phyloP scores from a whole-genome alignment of 306 rosid species.

The Fagus sylvatica region DNA sequence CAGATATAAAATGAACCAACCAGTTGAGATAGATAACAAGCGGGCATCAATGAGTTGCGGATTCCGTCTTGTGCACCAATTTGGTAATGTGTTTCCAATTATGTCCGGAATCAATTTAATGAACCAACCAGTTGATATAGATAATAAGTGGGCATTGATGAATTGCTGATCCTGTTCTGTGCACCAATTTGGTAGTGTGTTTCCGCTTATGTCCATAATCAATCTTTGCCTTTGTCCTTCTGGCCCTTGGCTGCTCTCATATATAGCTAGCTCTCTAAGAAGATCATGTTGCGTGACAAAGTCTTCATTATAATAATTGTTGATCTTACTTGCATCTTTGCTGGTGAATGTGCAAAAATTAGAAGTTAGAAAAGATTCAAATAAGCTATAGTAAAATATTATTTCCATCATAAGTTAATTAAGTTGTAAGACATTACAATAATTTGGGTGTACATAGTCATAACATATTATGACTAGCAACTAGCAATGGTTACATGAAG shows the following conservation, averaged over 20 bases:
- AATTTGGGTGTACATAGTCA: no score
- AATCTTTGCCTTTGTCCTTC: neutral
- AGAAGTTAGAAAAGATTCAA: no score
- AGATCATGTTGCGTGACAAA: neutral
- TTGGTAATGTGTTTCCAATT: no score
- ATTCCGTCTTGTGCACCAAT: no score
- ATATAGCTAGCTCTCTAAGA: constrained; percentile 3
- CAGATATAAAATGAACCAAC: neutral
- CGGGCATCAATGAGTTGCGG: no score
- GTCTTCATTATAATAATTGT: neutral
- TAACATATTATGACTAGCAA: no score
- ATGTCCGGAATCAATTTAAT: no score
- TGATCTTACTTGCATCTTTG: neutral
- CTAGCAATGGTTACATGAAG: no score
- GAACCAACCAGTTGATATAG: neutral
- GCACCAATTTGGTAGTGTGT: neutral
- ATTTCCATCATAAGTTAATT: no score
- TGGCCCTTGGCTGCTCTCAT: neutral
- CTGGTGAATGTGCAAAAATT: neutral
- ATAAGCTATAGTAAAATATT: no score
- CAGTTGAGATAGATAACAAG: no score
- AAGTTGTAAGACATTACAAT: no score
- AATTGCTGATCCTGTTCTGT: neutral
- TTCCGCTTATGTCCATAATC: neutral
- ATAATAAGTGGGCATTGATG: neutral